Percentiles rank a stretch among this genome's conserved stretches.
phyloP scores from a whole-genome alignment of 306 rosid species.

The Ormosia semicastrata region DNA sequence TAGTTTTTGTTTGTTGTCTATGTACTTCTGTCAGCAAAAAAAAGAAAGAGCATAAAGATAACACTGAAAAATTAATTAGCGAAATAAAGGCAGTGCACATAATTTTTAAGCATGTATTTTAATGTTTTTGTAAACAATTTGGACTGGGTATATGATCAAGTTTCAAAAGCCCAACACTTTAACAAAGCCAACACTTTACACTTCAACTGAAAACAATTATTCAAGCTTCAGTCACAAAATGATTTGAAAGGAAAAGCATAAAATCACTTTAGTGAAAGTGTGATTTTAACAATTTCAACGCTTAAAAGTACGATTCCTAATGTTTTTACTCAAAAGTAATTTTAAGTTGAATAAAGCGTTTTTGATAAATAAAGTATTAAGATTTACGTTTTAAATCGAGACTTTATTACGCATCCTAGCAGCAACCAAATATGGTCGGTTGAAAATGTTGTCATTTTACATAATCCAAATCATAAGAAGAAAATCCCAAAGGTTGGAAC shows the following conservation, averaged over 20 bases:
- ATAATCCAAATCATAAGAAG: neutral
- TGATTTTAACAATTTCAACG: neutral
- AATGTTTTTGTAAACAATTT: neutral
- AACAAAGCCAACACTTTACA: neutral
- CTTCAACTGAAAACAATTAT: neutral
- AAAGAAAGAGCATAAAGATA: too few relatives aligned
- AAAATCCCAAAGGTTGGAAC: neutral
- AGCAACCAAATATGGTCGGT: neutral
- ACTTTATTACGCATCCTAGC: neutral
- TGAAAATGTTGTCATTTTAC: constrained; percentile 14
- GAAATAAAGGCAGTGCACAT: too few relatives aligned
- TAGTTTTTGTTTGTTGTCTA: too few relatives aligned
- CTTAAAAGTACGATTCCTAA: neutral
- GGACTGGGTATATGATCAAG: neutral
- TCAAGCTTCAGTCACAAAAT: neutral
- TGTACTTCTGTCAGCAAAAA: too few relatives aligned
- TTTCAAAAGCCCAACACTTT: neutral
- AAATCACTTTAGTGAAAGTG: neutral
- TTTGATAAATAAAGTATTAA: neutral
- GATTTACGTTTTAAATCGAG: neutral
- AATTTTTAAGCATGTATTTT: too few relatives aligned
- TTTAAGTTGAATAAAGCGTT: neutral
- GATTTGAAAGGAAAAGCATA: neutral
- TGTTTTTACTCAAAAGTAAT: neutral
- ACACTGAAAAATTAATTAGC: too few relatives aligned